phyloP scores from a whole-genome alignment of 441 rosid species.

The Syzygium malaccense region DNA sequence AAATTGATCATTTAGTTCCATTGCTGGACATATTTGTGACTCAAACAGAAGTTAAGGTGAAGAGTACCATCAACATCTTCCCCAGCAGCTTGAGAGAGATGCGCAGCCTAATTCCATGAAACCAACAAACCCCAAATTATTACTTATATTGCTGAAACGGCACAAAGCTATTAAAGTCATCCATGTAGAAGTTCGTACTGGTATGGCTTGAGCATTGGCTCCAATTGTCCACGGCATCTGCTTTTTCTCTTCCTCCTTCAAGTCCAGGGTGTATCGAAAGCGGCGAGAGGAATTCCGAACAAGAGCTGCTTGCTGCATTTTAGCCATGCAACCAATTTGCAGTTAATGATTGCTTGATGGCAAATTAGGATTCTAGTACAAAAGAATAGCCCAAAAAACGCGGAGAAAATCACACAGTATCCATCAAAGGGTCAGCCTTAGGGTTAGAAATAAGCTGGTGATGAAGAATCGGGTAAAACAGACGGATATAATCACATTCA shows the following conservation, averaged over 20 bases:
- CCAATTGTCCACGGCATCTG: conserved; percentile 38
- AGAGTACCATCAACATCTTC: conserved; percentile 45
- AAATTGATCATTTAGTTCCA: background rate
- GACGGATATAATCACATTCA: too few species aligned
- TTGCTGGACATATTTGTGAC: background rate
- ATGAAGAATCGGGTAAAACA: too few species aligned
- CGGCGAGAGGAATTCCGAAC: conserved; percentile 91
- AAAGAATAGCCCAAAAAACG: background rate
- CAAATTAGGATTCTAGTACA: background rate
- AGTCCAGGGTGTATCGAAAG: conserved; percentile 79
- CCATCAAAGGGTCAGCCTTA: too few species aligned
- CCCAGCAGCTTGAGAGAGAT: conserved; percentile 66
- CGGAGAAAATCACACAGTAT: background rate
- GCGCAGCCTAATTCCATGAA: conserved; percentile 63
- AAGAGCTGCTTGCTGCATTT: conserved; percentile 79
- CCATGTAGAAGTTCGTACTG: conserved; percentile 22
- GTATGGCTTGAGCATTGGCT: conserved; percentile 79
- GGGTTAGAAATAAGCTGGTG: too few species aligned
- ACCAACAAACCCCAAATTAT: conserved; percentile 3
- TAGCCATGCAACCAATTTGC: background rate
- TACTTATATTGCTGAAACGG: background rate
- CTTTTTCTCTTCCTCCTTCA: conserved; percentile 79
- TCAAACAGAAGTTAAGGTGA: background rate
- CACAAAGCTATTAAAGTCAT: background rate
- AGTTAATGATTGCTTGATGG: background rate